Evolutionary conservation across 306 rosid genomes (phyloP).

Genomic region (Fagus crenata): DNA sequence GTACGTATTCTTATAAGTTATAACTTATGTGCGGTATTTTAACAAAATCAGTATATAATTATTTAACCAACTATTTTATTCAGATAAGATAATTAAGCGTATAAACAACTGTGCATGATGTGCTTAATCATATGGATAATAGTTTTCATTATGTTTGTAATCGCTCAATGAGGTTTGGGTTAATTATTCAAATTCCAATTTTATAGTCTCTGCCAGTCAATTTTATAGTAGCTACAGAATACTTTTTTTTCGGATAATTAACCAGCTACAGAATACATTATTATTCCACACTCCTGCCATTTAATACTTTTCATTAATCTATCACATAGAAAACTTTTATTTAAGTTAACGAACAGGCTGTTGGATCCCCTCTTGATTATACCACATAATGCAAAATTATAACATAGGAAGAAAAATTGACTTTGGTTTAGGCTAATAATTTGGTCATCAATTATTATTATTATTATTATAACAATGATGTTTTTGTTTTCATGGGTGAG

Average conservation of each 20-base stretch:
- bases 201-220: neutral
- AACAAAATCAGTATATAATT: neutral
- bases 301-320: neutral
- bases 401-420: neutral
- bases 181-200: neutral
- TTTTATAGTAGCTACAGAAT: neutral
- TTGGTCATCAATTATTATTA: neutral
- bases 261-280: neutral
- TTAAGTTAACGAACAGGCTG: neutral
- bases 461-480: neutral
- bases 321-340: neutral
- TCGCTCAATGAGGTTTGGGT: neutral
- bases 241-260: neutral
- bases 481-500: neutral
- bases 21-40: neutral
- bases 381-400: neutral
- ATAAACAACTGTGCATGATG: neutral
- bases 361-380: neutral
- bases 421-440: too few relatives aligned
- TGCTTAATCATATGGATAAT: too few relatives aligned
- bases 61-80: neutral
- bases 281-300: neutral
- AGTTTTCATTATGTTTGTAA: too few relatives aligned
- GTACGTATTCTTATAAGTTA: too few relatives aligned
- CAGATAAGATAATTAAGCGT: neutral